Evolutionary conservation across 192 early-diverging fungal species (phyloP), one percentile per base, ranked within the genome.

Genomic region (Coemansia sp.): DNA sequence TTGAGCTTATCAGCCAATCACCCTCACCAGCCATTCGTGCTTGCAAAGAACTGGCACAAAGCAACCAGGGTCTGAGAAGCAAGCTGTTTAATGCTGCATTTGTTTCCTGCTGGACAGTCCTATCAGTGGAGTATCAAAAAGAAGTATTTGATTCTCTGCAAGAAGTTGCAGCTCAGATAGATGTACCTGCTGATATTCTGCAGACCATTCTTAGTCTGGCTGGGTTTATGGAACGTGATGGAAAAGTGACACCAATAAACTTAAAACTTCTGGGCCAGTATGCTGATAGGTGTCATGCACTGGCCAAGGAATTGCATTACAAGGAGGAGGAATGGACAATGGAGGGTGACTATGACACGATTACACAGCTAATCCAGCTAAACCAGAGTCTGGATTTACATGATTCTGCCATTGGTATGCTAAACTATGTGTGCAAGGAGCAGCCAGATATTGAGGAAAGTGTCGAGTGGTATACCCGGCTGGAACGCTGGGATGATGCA

Each of bases 221-320:
- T 8, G 95, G 95, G 70, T 97, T 95, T 65, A 98, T 98, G 97
- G 96, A 98, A 78, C 94, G 95, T 63, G 95, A 98, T 69, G 92
- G 95, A 70, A 95, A 94, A 71, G 85, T 94, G 5, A 79, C 97
- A n/a, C 93, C 94, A 1, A 98, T 98, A 64, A 94, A 96, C 60
- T 91, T 96, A 53, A 86, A 90, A 15, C 90, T 90, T 0, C 82
- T 98, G 28, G 93, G 93, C 8, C 76, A 86, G n/a, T 98, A 94
- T 70, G 97, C 97, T 1, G 86, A 86, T 54, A 89, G 91, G 62
- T 96, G 94, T 68, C 94, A 98, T 72, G 95, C 97, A 0, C 93
- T 92, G 75, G 96, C 97, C 20, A 98, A 98, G 74, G 97, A 95
- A 9, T 79, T 98, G 52, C 96, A 96, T 70, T 98, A 97, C 83